Base-by-base conservation (phyloP, 2,329 filamentous ascomycete genomes). In the Cercospora brassicicola region DNA sequence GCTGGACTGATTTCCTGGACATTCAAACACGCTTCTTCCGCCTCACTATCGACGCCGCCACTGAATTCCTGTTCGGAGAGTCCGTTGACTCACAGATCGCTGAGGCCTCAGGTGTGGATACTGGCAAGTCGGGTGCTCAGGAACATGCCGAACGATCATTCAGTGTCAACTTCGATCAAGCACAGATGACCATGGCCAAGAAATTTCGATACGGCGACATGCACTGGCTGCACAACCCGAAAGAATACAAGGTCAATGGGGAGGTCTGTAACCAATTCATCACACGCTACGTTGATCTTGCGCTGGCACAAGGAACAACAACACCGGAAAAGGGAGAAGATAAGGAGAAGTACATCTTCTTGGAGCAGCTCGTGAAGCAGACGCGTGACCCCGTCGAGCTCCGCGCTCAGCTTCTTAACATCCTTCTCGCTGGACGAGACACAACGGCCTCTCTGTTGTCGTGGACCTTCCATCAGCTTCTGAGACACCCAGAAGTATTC, bases 341-440 rank as follows among this genome's bases (percentile, higher is more conserved):
- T 51, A 77, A 79, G 20, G 77, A 78, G 10, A 66, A 72, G 26
- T 84, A 84, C 73, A 76, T 83, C 66, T 84, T 84, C 75, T 79
- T 84, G 59, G 78, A 82, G 61, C 81, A 80, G 48, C 77, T 84
- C 4, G 82, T 81, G 1, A 78, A 81, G 68, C 78, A 82, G 66
- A 84, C 82, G 4, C 79, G 74, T 2, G 81, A 84, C 68, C 81
- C 80, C 30, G 77, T 77, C 61, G 73, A 79, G 56, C 75, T 85
- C 13, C 77, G 81, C 13, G 79, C 80, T 45, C 82, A 84, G 69
- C 75, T 84, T 3, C 78, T 84, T 69, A 84, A 84, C 74, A 81
- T 96, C 82, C 86, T 96, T 7, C 91, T 91, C 1, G 93, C 93
- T 0, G 84, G 82, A 60, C 83, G 88, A 69, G 86, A 88, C 78